Conservation (phyloP, 2,329 filamentous ascomycete species). For the Talaromyces sp. region DNA sequence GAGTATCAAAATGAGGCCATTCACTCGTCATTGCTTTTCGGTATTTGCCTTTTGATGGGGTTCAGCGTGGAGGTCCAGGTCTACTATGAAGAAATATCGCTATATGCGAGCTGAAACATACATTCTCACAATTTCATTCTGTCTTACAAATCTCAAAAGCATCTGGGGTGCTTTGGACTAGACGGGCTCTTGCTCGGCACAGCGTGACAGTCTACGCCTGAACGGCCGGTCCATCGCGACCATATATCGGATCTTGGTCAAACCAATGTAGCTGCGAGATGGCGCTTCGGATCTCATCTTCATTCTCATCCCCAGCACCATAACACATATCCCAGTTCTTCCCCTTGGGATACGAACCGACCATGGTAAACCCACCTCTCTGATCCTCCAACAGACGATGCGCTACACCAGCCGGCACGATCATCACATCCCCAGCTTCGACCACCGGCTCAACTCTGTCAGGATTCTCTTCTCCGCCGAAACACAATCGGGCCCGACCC, state of each 20-base stretch:
- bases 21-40: not conserved
- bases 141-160: not conserved
- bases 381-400: conserved; percentile 61
- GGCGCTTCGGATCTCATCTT: conserved; percentile 50
- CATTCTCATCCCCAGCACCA: conserved; percentile 56
- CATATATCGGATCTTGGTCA: conserved; percentile 58
- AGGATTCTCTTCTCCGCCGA: conserved; percentile 62
- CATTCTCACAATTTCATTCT: not conserved
- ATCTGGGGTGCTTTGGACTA: not conserved
- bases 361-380: conserved; percentile 58
- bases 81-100: not conserved
- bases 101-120: not conserved
- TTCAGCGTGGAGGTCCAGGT: conserved; percentile 16
- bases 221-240: conserved; percentile 51
- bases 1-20: conserved; percentile 18
- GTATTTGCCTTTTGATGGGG: conserved; percentile 2
- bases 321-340: conserved; percentile 69
- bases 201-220: conserved; percentile 29
- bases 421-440: conserved; percentile 58
- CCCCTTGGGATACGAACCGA: conserved; percentile 60
- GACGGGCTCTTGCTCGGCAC: not conserved
- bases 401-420: conserved; percentile 63
- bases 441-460: conserved; percentile 54
- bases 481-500: conserved; percentile 60
- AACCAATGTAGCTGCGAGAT: conserved; percentile 57